Base-by-base conservation (phyloP, 768 basidiomycete genomes). In the Lanmaoa rubissima region DNA sequence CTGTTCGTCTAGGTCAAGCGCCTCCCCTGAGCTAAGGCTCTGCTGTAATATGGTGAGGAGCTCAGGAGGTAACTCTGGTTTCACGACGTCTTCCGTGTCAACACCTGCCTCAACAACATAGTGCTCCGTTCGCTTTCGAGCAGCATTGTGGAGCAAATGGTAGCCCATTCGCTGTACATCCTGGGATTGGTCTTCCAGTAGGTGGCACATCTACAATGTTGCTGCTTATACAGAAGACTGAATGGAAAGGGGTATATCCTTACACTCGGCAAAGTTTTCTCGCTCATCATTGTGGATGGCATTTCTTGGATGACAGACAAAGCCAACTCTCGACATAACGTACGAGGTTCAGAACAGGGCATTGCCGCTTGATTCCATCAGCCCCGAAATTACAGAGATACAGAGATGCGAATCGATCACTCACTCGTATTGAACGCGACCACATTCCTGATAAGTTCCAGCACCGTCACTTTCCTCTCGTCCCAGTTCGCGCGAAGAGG, bases 41-140 rank as follows among this genome's bases (percentile, higher is more conserved):
- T 73, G 75, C 54, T 81, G 81, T 13, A 96, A 68, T 28, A 94
- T 77, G 5, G 74, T 70, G 16, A 96, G 60, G 21, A 97, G 74
- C 63, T 92, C 87, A 0, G 50, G 12, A 0, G 95, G 92, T 12
- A 96, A 74, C 24, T 81, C 76, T 21, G 82, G 75, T 44, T 78
- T 77, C 35, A 82, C 66, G 2, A 66, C 65, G 3, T 75, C 80
- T 49, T 91, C 88, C 0, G 82, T 79, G 46, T 93, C 90, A 14
- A 93, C 88, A 8, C 86, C 91, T 2, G 88, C 87, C 65, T 98
- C 93, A 38, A 98, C 83, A 28, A 97, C 92, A 42, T 94, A 77
- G 55, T 90, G 74, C 53, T 94, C 89, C 0, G 94, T 96, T 36
- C 84, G 79, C 65, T 84, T 88, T 61, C 76, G 76, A 19, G 93